Evolutionary conservation across 2,329 filamentous ascomycete genomes (phyloP), one percentile per base, ranked within the genome.

Genomic region (Neonectria neomacrospora): DNA sequence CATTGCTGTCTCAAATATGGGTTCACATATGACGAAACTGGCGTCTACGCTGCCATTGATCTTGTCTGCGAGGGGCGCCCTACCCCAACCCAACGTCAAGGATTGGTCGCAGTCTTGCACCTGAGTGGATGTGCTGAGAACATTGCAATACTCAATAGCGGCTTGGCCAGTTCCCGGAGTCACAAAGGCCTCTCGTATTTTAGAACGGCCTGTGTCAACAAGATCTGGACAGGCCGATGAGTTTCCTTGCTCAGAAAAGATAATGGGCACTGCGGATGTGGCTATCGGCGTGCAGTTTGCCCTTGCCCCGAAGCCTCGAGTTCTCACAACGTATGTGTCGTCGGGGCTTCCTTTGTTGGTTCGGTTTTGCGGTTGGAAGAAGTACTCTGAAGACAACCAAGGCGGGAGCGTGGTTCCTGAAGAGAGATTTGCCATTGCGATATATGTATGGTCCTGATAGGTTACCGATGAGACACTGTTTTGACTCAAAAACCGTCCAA

Each of bases 361-460:
- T n/a, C n/a, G n/a, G n/a, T n/a, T n/a, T n/a, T n/a, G n/a, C n/a
- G n/a, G n/a, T n/a, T 86, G 61, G 47, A 88, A 89, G 10, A 80
- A 83, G 12, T 77, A 79, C 0, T 77, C 67, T 0, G 73, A 26
- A 1, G 84, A 80, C 0, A 82, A 78, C 87, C 87, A 89, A 0
- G 84, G 69, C 0, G 85, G 82, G 0, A 88, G 71, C 0, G 76
- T 65, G 0, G 83, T 85, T 0, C 76, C 75, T 0, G 71, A 66
- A 0, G 80, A 81, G 0, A 81, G 47, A 23, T 88, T 88, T 0
- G 85, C 81, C 54, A 82, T 76, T 0, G 77, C 73, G 0, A 80
- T 64, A 2, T 85, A 77, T 6, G 68, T 63, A 0, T 72, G 74
- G 5, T 76, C 71, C 1, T 63, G 37, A 20, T 76, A 78, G 1